Conservation (phyloP, 2,329 filamentous ascomycete genomes). For the Paraphaeosphaeria minitans region DNA sequence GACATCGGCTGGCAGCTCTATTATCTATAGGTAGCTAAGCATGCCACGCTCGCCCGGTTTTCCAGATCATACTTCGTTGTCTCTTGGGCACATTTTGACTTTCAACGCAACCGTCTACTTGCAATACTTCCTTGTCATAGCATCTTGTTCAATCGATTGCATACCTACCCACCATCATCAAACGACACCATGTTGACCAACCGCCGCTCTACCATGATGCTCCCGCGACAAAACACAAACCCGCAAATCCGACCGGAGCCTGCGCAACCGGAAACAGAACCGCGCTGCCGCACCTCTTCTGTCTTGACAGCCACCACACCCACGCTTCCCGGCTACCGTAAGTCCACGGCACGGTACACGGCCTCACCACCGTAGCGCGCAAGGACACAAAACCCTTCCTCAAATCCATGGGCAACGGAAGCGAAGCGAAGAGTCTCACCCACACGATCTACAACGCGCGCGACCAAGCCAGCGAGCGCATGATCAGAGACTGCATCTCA, state of each 20-base stretch:
- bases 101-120: not conserved
- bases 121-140: not conserved
- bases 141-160: not conserved
- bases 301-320: constrained; percentile 37
- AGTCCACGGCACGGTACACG: constrained; percentile 38
- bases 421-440: constrained; percentile 39
- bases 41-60: constrained; percentile 12
- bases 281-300: constrained; percentile 33
- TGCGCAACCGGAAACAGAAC: constrained; percentile 29
- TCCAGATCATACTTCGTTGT: not conserved
- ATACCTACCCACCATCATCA: not conserved
- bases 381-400: constrained; percentile 43
- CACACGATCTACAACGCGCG: constrained; percentile 39
- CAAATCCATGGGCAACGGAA: constrained; percentile 37
- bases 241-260: constrained; percentile 15
- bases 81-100: not conserved
- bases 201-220: constrained; percentile 43
- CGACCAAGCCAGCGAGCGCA: constrained; percentile 42
- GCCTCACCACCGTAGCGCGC: constrained; percentile 38
- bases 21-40: constrained; percentile 19
- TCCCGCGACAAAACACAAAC: constrained; percentile 26
- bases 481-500: constrained; percentile 39
- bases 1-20: constrained; percentile 20
- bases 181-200: constrained; percentile 40
- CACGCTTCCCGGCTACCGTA: constrained; percentile 34